Evolutionary conservation across 129 eudicot species (phyloP).

Genomic region (Gnaphalium uliginosum): DNA sequence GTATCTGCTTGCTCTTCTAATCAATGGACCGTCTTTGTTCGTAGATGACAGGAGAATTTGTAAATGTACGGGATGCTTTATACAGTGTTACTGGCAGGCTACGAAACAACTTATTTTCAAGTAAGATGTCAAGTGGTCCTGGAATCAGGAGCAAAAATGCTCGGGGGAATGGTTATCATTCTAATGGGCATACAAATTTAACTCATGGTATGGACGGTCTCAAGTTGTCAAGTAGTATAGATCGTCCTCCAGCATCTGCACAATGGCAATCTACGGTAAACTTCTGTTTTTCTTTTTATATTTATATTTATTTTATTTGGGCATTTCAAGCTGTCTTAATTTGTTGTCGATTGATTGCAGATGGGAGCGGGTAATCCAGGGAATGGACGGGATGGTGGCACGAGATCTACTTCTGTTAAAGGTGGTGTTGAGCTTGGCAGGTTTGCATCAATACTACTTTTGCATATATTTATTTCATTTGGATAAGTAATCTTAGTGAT

Average conservation of each 20-base stretch:
- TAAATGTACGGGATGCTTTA: conserved; percentile 64
- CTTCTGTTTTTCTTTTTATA: conserved; percentile 13
- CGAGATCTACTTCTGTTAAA: conserved; percentile 46
- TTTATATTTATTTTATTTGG: neutral
- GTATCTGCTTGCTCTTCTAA: conserved; percentile 1
- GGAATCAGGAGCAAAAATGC: conserved; percentile 35
- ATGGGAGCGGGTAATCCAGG: conserved; percentile 33
- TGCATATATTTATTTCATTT: neutral
- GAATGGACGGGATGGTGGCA: conserved; percentile 33
- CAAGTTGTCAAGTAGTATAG: conserved; percentile 40
- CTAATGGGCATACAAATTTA: conserved; percentile 36
- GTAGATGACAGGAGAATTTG: conserved; percentile 74
- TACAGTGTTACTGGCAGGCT: conserved; percentile 61
- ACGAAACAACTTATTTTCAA: conserved; percentile 48
- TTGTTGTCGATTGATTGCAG: conserved; percentile 42
- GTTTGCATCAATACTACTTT: conserved; percentile 38
- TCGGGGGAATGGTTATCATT: conserved; percentile 35
- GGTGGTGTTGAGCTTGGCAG: conserved; percentile 72
- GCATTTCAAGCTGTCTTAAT: neutral
- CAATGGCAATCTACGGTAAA: conserved; percentile 43
- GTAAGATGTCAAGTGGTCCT: conserved; percentile 37
- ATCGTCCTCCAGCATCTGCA: conserved; percentile 40
- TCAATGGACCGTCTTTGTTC: conserved; percentile 8
- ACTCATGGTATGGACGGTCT: conserved; percentile 47
- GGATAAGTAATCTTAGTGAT: conserved; percentile 3